Percentiles rank a stretch among this genome's conserved stretches.
Conservation (phyloP, 116 monocot genomes). For the Zostera marina region DNA sequence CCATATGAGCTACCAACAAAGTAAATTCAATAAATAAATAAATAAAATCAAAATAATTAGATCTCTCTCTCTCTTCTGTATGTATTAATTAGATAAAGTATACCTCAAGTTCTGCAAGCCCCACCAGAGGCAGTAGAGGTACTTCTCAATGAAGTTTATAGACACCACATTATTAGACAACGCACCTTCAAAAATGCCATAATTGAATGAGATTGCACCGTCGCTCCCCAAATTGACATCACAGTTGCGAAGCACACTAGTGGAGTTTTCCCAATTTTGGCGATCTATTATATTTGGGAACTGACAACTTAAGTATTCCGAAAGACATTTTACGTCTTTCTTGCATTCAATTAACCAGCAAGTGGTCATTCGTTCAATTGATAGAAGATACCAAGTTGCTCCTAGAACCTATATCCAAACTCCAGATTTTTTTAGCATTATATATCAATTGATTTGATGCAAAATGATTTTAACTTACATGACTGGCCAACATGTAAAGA, state of each 20-base stretch:
- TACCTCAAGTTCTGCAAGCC: constrained; percentile 84
- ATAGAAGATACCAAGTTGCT: constrained; percentile 70
- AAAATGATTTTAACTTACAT: constrained; percentile 36
- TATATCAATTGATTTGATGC: no score
- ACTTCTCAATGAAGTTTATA: constrained; percentile 38
- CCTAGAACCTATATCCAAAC: constrained; percentile 45
- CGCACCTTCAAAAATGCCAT: constrained; percentile 56
- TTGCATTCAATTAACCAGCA: constrained; percentile 72
- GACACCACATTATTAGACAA: constrained; percentile 40
- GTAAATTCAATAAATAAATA: not conserved
- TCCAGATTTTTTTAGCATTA: no score
- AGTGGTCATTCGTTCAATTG: constrained; percentile 62
- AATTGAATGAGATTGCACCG: constrained; percentile 25
- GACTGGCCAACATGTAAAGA: constrained; percentile 90
- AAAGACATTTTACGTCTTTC: constrained; percentile 11
- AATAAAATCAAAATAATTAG: not conserved
- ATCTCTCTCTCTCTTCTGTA: not conserved
- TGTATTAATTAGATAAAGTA: not conserved
- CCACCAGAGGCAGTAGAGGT: constrained; percentile 94
- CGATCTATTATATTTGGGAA: constrained; percentile 3
- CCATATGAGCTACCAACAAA: constrained; percentile 59
- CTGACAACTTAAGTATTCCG: constrained; percentile 47
- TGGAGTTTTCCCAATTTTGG: constrained; percentile 35
- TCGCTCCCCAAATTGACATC: constrained; percentile 16
- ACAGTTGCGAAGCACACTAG: constrained; percentile 47